A percentile compares a stretch with the other conserved stretches of the same genome.
Conservation (phyloP, 1,284 basidiomycete species). For the Schizophyllum commune region DNA sequence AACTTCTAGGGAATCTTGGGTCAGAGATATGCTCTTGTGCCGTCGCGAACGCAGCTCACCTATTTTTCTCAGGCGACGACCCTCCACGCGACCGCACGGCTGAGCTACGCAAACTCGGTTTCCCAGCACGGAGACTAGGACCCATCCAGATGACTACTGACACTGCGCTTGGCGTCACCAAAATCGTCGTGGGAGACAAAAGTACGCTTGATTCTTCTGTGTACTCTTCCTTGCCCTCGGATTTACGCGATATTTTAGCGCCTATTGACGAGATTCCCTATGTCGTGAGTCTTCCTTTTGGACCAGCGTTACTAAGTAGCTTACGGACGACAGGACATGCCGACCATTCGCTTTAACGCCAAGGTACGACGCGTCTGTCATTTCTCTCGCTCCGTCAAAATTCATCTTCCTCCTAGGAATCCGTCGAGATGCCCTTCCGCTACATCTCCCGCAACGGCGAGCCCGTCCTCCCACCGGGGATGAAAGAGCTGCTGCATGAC, state of each 20-base stretch:
- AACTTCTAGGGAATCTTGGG: constrained; percentile 52
- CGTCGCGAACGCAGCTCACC: too few species aligned
- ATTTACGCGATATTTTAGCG: constrained; percentile 29
- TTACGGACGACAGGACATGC: constrained; percentile 83
- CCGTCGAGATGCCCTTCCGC: constrained; percentile 92
- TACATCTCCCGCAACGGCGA: constrained; percentile 50
- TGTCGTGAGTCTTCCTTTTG: constrained; percentile 51
- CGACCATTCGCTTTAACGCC: constrained; percentile 77
- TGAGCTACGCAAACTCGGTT: constrained; percentile 81
- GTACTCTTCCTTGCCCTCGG: neutral
- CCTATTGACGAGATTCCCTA: constrained; percentile 68
- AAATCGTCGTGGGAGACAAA: constrained; percentile 77
- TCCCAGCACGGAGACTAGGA: constrained; percentile 79
- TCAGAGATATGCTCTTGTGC: constrained; percentile 14
- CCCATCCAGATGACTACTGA: constrained; percentile 97
- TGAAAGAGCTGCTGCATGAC: constrained; percentile 77
- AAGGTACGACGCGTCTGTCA: constrained; percentile 15
- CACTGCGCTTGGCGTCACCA: constrained; percentile 92
- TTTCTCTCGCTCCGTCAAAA: too few species aligned
- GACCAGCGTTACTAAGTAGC: too few species aligned
- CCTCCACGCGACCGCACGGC: constrained; percentile 85
- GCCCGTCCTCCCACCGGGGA: constrained; percentile 82
- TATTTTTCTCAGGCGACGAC: constrained; percentile 61
- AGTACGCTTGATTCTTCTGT: constrained; percentile 29
- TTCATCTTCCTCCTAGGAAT: constrained; percentile 58